Evolutionary conservation across 371 early-diverging fungal genomes (phyloP).

Genomic region (Rhizopus sp.): DNA sequence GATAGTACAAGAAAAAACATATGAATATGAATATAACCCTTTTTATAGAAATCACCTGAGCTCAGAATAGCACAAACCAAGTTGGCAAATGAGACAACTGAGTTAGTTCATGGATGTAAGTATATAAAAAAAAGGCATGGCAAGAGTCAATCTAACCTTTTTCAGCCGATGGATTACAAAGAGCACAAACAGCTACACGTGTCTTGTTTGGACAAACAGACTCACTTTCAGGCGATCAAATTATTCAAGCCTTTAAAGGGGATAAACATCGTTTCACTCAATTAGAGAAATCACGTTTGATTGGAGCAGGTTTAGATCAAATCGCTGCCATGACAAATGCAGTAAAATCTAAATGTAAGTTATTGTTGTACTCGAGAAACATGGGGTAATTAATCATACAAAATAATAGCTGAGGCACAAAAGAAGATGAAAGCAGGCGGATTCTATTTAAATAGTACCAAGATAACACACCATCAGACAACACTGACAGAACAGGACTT

Average conservation of each 20-base stretch:
- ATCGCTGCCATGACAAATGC: constrained; percentile 64
- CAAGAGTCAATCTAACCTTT: background rate
- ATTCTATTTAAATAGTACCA: constrained; percentile 71
- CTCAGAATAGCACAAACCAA: constrained; percentile 70
- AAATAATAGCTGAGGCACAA: constrained; percentile 63
- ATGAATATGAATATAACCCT: background rate
- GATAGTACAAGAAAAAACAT: background rate
- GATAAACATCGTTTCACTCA: constrained; percentile 60
- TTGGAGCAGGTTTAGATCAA: constrained; percentile 54
- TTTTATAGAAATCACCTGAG: constrained; percentile 52
- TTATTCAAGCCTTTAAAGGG: constrained; percentile 71
- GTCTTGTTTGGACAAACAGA: constrained; percentile 70
- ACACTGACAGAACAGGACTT: constrained; percentile 49
- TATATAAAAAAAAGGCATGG: background rate
- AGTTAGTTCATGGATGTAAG: constrained; percentile 86
- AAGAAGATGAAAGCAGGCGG: constrained; percentile 77
- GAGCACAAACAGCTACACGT: constrained; percentile 68
- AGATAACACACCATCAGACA: constrained; percentile 49
- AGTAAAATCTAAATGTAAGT: constrained; percentile 71
- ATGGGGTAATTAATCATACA: too few relatives aligned
- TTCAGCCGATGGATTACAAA: constrained; percentile 58
- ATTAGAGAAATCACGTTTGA: constrained; percentile 38
- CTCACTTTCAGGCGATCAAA: constrained; percentile 52
- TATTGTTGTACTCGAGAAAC: background rate
- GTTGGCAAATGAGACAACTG: constrained; percentile 86